Percentiles rank a stretch among this genome's conserved stretches.
phyloP scores from a whole-genome alignment of 495 filamentous ascomycete species.

The Aspergillus nanangensis region DNA sequence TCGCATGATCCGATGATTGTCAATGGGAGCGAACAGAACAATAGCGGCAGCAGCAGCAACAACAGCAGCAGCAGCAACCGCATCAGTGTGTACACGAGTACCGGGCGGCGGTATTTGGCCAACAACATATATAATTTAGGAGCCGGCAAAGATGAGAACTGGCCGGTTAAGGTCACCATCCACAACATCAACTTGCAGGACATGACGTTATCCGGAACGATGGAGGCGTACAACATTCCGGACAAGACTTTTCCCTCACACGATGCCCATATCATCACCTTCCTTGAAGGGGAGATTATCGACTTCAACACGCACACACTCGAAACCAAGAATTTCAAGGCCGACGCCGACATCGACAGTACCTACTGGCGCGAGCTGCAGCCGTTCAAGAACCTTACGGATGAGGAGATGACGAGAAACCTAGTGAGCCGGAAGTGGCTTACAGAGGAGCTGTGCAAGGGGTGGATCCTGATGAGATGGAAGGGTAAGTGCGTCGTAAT shows the following conservation, averaged over 20 bases:
- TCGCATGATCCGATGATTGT: slow-evolving; percentile 35
- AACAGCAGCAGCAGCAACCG: slow-evolving; percentile 23
- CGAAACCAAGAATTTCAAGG: slow-evolving; percentile 63
- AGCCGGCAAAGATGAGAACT: slow-evolving; percentile 49
- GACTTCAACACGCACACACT: slow-evolving; percentile 67
- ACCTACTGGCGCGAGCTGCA: slow-evolving; percentile 68
- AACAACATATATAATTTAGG: slow-evolving; percentile 26
- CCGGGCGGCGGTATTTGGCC: slow-evolving; percentile 34
- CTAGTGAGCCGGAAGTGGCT: slow-evolving; percentile 57
- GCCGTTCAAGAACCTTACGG: slow-evolving; percentile 56
- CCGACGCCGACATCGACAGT: slow-evolving; percentile 57
- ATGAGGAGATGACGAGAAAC: slow-evolving; percentile 54
- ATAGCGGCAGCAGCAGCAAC: slow-evolving; percentile 25
- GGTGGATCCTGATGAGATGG: slow-evolving; percentile 76
- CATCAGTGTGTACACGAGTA: slow-evolving; percentile 27
- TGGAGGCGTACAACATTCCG: slow-evolving; percentile 77
- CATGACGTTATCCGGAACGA: slow-evolving; percentile 68
- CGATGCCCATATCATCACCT: slow-evolving; percentile 66
- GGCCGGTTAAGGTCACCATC: slow-evolving; percentile 71
- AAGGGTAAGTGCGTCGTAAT: slow-evolving; percentile 49
- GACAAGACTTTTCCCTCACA: slow-evolving; percentile 47
- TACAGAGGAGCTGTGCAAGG: slow-evolving; percentile 44
- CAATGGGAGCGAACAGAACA: slow-evolving; percentile 30
- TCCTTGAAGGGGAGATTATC: slow-evolving; percentile 73
- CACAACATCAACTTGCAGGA: slow-evolving; percentile 59